Percentiles rank a stretch among this genome's conserved stretches.
Conservation (phyloP, 768 basidiomycete species). For the Boletus fagicola region DNA sequence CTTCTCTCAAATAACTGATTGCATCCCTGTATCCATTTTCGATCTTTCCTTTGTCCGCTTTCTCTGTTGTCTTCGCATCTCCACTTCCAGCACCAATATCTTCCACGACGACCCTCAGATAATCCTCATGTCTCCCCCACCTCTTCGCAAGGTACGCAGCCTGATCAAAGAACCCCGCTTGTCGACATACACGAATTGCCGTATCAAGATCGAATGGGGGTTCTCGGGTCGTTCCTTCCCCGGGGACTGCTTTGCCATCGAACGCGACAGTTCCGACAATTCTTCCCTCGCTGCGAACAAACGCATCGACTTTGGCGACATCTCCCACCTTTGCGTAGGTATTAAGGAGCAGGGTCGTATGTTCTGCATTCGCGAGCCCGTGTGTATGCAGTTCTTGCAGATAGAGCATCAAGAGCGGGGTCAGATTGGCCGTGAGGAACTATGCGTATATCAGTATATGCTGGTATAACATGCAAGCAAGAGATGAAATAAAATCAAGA, state of each 20-base stretch:
- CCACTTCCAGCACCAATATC: constrained; percentile 54
- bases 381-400: constrained; percentile 91
- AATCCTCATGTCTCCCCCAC: constrained; percentile 90
- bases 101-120: constrained; percentile 90
- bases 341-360: constrained; percentile 94
- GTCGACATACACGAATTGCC: constrained; percentile 93
- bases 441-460: constrained; percentile 31
- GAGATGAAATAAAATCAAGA: background rate
- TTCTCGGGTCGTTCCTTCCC: constrained; percentile 53
- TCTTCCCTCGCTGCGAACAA: constrained; percentile 84
- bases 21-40: constrained; percentile 62
- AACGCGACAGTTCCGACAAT: constrained; percentile 30
- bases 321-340: constrained; percentile 98
- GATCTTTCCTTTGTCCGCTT: constrained; percentile 36
- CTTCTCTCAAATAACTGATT: constrained; percentile 69
- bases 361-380: constrained; percentile 91
- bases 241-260: constrained; percentile 20
- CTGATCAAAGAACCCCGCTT: constrained; percentile 95
- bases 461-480: background rate
- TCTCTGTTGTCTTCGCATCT: constrained; percentile 12
- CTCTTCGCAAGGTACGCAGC: constrained; percentile 91
- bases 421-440: constrained; percentile 96
- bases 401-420: constrained; percentile 93
- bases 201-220: constrained; percentile 97
- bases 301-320: constrained; percentile 79